phyloP scores from a whole-genome alignment of 345 rosid species.

The Pistacia atlantica region DNA sequence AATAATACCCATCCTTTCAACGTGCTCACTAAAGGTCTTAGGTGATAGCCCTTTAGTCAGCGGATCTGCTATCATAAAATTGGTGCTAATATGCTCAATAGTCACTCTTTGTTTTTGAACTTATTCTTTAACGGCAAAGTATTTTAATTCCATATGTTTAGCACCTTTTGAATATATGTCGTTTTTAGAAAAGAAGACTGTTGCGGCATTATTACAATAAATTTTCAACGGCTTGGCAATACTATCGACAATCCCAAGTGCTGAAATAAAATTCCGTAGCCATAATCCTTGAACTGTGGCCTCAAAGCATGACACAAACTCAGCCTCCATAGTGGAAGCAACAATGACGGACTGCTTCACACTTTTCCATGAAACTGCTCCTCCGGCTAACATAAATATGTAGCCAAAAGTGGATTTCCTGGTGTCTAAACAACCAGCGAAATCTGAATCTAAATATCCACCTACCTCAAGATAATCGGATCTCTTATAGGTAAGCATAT shows the following conservation, averaged over 20 bases:
- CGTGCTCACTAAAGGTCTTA: too few relatives aligned
- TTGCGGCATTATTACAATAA: too few relatives aligned
- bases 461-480: constrained; percentile 3
- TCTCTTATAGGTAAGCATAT: constrained; percentile 1
- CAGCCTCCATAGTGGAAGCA: not conserved
- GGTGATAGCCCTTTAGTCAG: too few relatives aligned
- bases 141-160: too few relatives aligned
- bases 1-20: too few relatives aligned
- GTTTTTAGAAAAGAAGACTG: too few relatives aligned
- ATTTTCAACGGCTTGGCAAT: not conserved
- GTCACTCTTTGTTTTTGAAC: too few relatives aligned
- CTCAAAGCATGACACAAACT: not conserved
- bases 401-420: constrained; percentile 19
- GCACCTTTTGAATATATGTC: not conserved
- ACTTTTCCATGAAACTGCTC: constrained; percentile 18
- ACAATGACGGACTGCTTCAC: not conserved
- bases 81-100: too few relatives aligned
- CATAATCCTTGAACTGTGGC: not conserved
- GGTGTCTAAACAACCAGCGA: not conserved
- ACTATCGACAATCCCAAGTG: not conserved
- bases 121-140: too few relatives aligned
- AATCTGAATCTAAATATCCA: constrained; percentile 8
- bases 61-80: too few relatives aligned
- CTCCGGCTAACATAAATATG: constrained; percentile 8
- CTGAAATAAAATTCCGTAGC: not conserved